phyloP scores from a whole-genome alignment of 306 rosid genomes.

The Medicago arabica region DNA sequence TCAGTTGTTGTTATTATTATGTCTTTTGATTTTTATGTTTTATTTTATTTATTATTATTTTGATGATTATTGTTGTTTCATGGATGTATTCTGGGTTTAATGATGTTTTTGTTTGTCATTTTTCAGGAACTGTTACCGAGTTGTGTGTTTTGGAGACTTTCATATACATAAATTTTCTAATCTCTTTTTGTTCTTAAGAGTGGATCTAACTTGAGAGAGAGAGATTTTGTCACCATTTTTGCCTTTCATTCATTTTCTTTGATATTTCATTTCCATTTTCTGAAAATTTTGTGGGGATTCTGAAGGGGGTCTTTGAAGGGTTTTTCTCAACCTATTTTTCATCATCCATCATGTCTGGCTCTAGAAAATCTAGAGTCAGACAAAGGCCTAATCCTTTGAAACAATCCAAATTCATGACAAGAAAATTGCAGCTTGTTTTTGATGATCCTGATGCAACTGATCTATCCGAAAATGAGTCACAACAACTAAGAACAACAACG shows the following conservation, averaged over 20 bases:
- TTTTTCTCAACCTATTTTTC: slow-evolving; percentile 17
- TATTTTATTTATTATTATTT: too few relatives aligned
- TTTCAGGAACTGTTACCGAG: slow-evolving; percentile 77
- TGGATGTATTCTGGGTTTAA: neutral
- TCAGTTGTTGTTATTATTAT: too few relatives aligned
- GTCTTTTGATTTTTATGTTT: neutral
- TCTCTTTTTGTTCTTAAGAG: slow-evolving; percentile 74
- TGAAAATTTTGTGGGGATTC: slow-evolving; percentile 23
- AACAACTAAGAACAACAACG: neutral
- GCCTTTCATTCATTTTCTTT: neutral
- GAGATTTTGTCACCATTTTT: neutral
- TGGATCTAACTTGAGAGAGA: slow-evolving; percentile 40
- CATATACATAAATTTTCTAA: slow-evolving; percentile 59
- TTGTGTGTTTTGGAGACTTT: slow-evolving; percentile 65
- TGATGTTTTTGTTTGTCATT: slow-evolving; percentile 1
- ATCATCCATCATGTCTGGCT: slow-evolving; percentile 46
- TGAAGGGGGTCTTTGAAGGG: slow-evolving; percentile 51
- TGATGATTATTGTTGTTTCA: neutral
- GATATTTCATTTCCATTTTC: neutral
- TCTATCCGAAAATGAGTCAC: slow-evolving; percentile 70
- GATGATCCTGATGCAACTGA: slow-evolving; percentile 81
- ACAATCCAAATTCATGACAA: slow-evolving; percentile 36
- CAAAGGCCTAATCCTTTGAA: neutral
- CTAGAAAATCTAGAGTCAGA: slow-evolving; percentile 47
- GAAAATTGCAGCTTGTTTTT: slow-evolving; percentile 65